Conservation (phyloP, 2,329 filamentous ascomycete species). For the Gaeumannomyces tritici region DNA sequence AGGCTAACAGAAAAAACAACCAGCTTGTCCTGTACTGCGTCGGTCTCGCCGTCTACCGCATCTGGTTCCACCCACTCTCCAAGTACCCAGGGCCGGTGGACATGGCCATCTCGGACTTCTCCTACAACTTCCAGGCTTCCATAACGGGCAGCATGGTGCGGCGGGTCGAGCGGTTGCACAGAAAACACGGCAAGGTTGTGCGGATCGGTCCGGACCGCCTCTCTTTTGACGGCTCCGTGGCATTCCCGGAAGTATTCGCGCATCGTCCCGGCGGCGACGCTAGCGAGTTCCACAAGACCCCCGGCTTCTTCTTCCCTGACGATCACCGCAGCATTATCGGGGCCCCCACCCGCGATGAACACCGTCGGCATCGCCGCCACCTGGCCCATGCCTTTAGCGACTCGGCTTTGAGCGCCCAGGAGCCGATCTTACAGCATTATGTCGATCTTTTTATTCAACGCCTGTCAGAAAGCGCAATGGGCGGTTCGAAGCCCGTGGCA, state of each 20-base stretch:
- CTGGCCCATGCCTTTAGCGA: conserved; percentile 17
- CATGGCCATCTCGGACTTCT: background rate
- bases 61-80: conserved; percentile 4
- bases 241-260: conserved; percentile 24
- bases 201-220: conserved; percentile 31
- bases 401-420: conserved; percentile 14
- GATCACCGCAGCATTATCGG: background rate
- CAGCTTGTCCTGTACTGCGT: background rate
- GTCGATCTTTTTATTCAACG: conserved; percentile 11
- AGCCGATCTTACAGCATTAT: conserved; percentile 12
- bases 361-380: conserved; percentile 12
- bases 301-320: background rate
- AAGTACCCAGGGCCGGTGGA: background rate
- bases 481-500: conserved; percentile 7
- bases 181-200: conserved; percentile 29
- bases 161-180: conserved; percentile 15
- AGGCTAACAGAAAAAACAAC: too few relatives aligned
- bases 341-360: conserved; percentile 19
- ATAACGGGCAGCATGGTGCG: background rate
- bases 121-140: background rate
- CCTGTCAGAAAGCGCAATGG: conserved; percentile 5
- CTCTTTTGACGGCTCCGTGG: conserved; percentile 21
- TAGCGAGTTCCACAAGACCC: background rate
- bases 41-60: background rate
- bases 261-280: conserved; percentile 10